Evolutionary conservation across 2,329 filamentous ascomycete species (phyloP).

Genomic region (Aspergillus glaucus): DNA sequence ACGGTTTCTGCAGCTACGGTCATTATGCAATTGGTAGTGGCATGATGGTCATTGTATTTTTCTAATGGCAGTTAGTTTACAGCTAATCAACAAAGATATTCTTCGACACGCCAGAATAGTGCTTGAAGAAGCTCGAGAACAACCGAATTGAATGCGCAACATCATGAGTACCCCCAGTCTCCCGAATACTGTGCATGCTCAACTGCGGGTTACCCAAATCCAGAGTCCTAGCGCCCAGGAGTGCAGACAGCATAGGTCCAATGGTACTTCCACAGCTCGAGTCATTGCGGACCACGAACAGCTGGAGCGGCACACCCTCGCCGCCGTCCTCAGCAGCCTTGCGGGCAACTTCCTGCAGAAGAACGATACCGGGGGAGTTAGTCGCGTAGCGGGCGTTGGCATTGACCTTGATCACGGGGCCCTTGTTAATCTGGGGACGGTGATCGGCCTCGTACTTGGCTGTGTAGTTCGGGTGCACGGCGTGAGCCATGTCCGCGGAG

Average conservation of each 20-base stretch:
- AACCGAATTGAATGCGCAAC: constrained; percentile 78
- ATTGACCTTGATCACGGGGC: constrained; percentile 95
- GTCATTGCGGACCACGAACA: constrained; percentile 96
- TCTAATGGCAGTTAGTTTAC: not conserved
- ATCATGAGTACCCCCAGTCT: constrained; percentile 83
- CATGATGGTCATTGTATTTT: not conserved
- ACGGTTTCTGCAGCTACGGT: too few species aligned
- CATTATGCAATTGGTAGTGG: not conserved
- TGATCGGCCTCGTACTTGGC: constrained; percentile 88
- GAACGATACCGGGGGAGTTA: constrained; percentile 88
- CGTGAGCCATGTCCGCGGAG: constrained; percentile 96
- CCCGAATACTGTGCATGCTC: constrained; percentile 94
- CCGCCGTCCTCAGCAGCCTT: constrained; percentile 50
- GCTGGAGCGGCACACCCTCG: constrained; percentile 76
- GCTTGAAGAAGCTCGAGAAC: constrained; percentile 80
- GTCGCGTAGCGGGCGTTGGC: constrained; percentile 96
- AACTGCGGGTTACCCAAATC: constrained; percentile 92
- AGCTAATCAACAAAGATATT: constrained; percentile 74
- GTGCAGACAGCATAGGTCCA: constrained; percentile 88
- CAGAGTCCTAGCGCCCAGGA: constrained; percentile 77
- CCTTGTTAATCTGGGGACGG: constrained; percentile 91
- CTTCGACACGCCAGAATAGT: constrained; percentile 74
- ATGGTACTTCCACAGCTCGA: constrained; percentile 93
- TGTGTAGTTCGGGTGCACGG: constrained; percentile 89
- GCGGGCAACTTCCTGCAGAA: constrained; percentile 78